Base-by-base conservation (phyloP, 495 filamentous ascomycete genomes). In the Darksidea phi region DNA sequence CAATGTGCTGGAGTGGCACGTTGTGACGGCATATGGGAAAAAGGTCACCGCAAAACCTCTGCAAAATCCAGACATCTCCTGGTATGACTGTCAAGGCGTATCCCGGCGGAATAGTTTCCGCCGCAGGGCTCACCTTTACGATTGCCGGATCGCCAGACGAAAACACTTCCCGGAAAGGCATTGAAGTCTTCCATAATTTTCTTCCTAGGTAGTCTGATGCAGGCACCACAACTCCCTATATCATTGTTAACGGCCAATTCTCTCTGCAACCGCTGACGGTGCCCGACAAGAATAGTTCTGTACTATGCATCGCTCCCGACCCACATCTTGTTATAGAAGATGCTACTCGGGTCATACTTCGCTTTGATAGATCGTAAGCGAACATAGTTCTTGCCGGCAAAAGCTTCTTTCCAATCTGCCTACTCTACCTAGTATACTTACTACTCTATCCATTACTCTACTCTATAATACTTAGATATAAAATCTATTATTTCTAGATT, bases 1-100 rank as follows among this genome's bases (percentile, higher is more conserved):
- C 50, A 77, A 84, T 37, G 76, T 64, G 2, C 58, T 76, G 1
- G 70, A 76, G 43, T 68, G 70, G 60, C 54, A 72, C 37, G 64
- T 74, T 8, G 69, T 77, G 8, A 74, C 71, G 8, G 23, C 34
- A 1, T 34, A 20, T 3, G 58, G 58, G 1, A 21, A 55, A n/a
- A 23, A 20, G 20, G 11, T 63, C 6, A 58, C 36, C 15, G 60
- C 60, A 11, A 43, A 53, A 7, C 60, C 60, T 13, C 18, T 3
- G 13, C n/a, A 57, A 20, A 57, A 63, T 37, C 3, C 26, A 12
- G 60, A 63, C 17, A 32, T 63, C 0, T 63, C 49, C 24, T 63
- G 60, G 60, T 1, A 11, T 57, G 17, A 62, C 59, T 20, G 47
- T 42, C 4, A 56, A 57, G 24, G 42, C 34, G 8, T 57, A 32